A percentile compares a stretch with the other conserved stretches of the same genome.
Evolutionary conservation across 306 rosid species (phyloP).

Genomic region (Inga leiocalycina): DNA sequence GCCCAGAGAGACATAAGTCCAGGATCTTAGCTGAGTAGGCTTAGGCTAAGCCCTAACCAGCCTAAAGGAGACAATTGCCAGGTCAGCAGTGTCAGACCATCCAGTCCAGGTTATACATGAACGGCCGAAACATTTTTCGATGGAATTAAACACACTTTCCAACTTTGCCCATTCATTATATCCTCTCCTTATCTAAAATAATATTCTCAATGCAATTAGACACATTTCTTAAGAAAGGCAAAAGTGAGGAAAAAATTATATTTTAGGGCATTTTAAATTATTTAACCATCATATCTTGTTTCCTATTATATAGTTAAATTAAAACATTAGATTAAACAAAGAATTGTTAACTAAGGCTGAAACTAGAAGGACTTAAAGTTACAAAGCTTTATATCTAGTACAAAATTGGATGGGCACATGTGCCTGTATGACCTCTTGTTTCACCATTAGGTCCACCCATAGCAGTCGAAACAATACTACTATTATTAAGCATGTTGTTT

Average conservation of each 20-base stretch:
- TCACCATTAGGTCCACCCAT: conserved; percentile 75
- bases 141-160: conserved; percentile 31
- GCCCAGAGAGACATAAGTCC: not conserved
- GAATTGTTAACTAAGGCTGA: not conserved
- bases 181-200: too few species aligned
- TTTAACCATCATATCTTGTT: too few species aligned
- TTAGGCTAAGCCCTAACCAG: not conserved
- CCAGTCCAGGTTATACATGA: conserved; percentile 40
- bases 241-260: too few species aligned
- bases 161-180: too few species aligned
- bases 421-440: conserved; percentile 88
- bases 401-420: conserved; percentile 19
- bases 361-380: conserved; percentile 16
- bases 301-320: not conserved
- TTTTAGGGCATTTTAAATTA: too few species aligned
- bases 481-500: conserved; percentile 36
- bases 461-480: conserved; percentile 37
- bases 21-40: not conserved
- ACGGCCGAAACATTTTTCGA: conserved; percentile 40
- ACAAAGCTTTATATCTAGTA: conserved; percentile 4
- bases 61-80: conserved; percentile 17
- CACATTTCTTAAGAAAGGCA: too few species aligned
- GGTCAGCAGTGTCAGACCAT: conserved; percentile 49
- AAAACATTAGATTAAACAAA: not conserved
- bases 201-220: too few species aligned